Conservation (phyloP, 768 basidiomycete species). For the Cystofilobasidium macerans region DNA sequence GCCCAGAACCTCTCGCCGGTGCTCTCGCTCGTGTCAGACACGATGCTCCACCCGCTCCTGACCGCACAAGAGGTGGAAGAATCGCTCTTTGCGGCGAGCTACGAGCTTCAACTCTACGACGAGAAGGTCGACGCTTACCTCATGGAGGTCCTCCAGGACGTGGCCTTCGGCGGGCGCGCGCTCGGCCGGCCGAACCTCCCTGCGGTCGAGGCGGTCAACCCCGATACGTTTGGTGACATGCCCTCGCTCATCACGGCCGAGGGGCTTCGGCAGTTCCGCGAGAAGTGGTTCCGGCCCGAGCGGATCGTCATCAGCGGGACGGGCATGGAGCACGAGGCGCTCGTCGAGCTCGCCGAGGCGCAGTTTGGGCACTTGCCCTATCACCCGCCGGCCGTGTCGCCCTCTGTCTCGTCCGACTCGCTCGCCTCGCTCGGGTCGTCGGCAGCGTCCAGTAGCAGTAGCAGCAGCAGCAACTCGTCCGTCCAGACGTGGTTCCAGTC, state of each 20-base stretch:
- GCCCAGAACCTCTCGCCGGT: conserved; percentile 69
- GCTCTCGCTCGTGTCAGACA: conserved; percentile 81
- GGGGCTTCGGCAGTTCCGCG: conserved; percentile 41
- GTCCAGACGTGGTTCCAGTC: conserved; percentile 8
- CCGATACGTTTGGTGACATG: conserved; percentile 43
- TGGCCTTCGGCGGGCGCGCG: conserved; percentile 65
- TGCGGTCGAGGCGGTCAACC: neutral
- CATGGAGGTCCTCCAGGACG: conserved; percentile 75
- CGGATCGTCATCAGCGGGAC: conserved; percentile 90
- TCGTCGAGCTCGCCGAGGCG: conserved; percentile 74
- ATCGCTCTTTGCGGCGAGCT: conserved; percentile 75
- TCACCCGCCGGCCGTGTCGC: conserved; percentile 28
- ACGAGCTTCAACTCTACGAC: conserved; percentile 78
- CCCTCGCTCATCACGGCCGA: conserved; percentile 55
- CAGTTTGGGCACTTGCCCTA: conserved; percentile 56
- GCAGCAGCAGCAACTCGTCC: too few species aligned
- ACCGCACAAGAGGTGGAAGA: conserved; percentile 64
- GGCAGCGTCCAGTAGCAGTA: conserved; percentile 29
- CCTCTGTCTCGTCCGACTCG: conserved; percentile 30
- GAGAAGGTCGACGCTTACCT: conserved; percentile 86
- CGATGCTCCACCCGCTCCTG: conserved; percentile 68
- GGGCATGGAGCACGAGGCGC: conserved; percentile 77
- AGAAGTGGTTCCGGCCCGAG: conserved; percentile 60
- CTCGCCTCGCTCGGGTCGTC: conserved; percentile 27
- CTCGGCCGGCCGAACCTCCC: conserved; percentile 85